Evolutionary conservation across 2,329 filamentous ascomycete genomes (phyloP).

Genomic region (Aspergillus nomiae): DNA sequence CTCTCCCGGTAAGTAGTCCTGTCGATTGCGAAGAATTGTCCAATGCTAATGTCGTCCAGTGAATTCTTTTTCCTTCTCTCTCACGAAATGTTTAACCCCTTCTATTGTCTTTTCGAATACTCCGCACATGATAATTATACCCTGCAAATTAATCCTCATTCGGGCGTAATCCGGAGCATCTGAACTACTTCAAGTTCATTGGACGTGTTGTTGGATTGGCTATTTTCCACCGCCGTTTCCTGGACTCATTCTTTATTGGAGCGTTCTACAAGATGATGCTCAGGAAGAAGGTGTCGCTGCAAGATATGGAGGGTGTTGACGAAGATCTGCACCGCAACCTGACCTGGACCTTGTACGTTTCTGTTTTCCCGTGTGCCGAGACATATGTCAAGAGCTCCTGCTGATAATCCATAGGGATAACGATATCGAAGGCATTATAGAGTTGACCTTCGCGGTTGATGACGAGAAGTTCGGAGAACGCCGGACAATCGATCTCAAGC

Average conservation of each 20-base stretch:
- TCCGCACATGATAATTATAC: conserved; percentile 99
- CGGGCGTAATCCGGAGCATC: conserved; percentile 96
- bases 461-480: conserved; percentile 96
- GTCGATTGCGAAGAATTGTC: not conserved
- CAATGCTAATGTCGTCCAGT: conserved; percentile 45
- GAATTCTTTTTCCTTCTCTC: conserved; percentile 99
- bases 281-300: conserved; percentile 84
- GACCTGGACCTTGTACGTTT: conserved; percentile 81
- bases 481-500: conserved; percentile 90
- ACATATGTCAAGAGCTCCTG: not conserved
- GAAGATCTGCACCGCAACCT: conserved; percentile 96
- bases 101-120: conserved; percentile 99
- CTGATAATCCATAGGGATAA: conserved; percentile 65
- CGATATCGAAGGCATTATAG: conserved; percentile 91
- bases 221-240: conserved; percentile 96
- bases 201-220: conserved; percentile 94
- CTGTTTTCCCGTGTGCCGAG: not conserved
- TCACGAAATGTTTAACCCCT: conserved; percentile 99
- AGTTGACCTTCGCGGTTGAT: conserved; percentile 95
- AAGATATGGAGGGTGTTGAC: conserved; percentile 98
- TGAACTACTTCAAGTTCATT: conserved; percentile 99
- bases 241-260: conserved; percentile 98
- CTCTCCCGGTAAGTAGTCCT: conserved; percentile 66
- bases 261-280: conserved; percentile 99
- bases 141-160: conserved; percentile 98